These are phyloP conservation scores for Penicillium paradoxum DNA, from an alignment of 495 filamentous ascomycete genomes.

Conservation along the genomic window DNA sequence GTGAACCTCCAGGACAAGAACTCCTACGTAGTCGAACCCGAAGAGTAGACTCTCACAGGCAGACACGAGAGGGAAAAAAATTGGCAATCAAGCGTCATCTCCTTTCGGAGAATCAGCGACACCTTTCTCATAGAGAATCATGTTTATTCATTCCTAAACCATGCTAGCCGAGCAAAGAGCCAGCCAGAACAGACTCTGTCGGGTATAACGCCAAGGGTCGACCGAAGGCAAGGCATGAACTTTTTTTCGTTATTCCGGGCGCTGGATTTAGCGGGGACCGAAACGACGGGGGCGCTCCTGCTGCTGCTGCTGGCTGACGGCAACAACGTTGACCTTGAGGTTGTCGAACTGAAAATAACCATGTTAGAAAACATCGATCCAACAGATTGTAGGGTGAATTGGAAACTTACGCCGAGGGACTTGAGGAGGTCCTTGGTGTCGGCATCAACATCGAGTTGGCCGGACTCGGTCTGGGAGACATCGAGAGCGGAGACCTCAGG, in stretches of 20 bases:
- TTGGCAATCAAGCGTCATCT: constrained; percentile 94
- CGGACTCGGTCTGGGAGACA: constrained; percentile 87
- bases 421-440: constrained; percentile 99
- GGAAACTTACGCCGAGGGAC: constrained; percentile 83
- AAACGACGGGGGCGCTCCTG: constrained; percentile 68
- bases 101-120: constrained; percentile 73
- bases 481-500: constrained; percentile 97
- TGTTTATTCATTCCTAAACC: constrained; percentile 53
- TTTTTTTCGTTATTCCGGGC: constrained; percentile 24
- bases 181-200: constrained; percentile 22
- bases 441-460: constrained; percentile 87
- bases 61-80: constrained; percentile 41
- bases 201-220: constrained; percentile 29
- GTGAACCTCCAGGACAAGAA: constrained; percentile 1
- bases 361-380: constrained; percentile 6
- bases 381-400: neutral
- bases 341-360: constrained; percentile 73
- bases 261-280: constrained; percentile 42
- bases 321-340: constrained; percentile 89
- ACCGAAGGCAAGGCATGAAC: constrained; percentile 31
- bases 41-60: constrained; percentile 10
- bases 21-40: constrained; percentile 22
- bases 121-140: constrained; percentile 65
- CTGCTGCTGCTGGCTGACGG: constrained; percentile 82
- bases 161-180: constrained; percentile 22